These are phyloP conservation scores for Gamarada debralockiae DNA, from an alignment of 495 filamentous ascomycete species.

Conservation along the genomic window DNA sequence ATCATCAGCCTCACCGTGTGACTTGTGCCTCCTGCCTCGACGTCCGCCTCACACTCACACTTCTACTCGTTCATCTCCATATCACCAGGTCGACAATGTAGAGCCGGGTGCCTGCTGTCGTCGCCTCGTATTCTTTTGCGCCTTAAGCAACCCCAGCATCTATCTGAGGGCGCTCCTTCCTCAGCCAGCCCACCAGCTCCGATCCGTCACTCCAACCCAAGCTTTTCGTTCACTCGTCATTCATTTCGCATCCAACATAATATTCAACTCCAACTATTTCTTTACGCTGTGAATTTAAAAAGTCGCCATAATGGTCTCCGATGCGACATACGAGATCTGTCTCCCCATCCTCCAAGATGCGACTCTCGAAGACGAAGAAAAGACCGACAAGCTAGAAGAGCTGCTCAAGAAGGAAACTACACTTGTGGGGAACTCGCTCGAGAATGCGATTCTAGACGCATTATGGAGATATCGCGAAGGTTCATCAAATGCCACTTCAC, in stretches of 20 bases:
- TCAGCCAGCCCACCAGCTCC: conserved; percentile 11
- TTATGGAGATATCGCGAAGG: conserved; percentile 88
- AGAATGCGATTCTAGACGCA: conserved; percentile 87
- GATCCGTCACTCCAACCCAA: background rate
- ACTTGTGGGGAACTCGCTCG: conserved; percentile 71
- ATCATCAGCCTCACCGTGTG: no score
- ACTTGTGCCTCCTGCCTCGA: background rate
- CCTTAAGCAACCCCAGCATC: conserved; percentile 6
- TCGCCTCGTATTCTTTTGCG: conserved; percentile 8
- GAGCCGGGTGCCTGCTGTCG: conserved; percentile 22
- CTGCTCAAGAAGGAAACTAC: conserved; percentile 75
- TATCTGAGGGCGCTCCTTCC: conserved; percentile 19
- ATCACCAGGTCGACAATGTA: conserved; percentile 21
- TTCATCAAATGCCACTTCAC: conserved; percentile 66
- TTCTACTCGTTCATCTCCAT: background rate
- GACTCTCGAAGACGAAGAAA: conserved; percentile 87
- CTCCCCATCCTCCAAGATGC: conserved; percentile 83
- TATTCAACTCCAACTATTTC: background rate
- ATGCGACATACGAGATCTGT: conserved; percentile 87
- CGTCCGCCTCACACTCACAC: background rate
- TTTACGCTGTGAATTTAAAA: background rate
- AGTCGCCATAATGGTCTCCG: conserved; percentile 71
- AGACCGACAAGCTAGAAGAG: conserved; percentile 87
- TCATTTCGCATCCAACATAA: background rate
- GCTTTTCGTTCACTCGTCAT: background rate